A percentile compares a stretch with the other conserved stretches of the same genome.
These are phyloP conservation scores for Hyphopichia homilentoma DNA, from an alignment of 805 yeast genomes.

Conservation along the genomic window DNA sequence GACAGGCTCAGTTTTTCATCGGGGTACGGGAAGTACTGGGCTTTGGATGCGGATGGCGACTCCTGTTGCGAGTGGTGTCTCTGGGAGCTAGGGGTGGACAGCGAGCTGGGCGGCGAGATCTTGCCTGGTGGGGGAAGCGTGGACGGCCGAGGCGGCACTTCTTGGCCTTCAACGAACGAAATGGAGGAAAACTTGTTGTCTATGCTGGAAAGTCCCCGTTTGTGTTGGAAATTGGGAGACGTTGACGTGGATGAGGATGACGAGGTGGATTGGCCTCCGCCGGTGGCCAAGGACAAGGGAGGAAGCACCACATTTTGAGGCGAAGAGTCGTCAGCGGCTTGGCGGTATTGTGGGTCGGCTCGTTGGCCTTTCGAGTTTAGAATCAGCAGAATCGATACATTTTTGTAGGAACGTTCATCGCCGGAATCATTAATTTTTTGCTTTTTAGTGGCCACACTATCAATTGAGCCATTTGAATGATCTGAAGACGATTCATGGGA, in stretches of 20 bases:
- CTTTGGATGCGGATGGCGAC: background rate
- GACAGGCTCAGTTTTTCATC: slow-evolving; percentile 4
- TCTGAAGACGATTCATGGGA: background rate
- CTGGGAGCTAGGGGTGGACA: background rate
- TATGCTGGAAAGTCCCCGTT: background rate
- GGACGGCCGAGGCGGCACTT: background rate
- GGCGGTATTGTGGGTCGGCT: too few species aligned
- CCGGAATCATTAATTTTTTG: background rate
- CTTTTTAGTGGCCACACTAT: background rate
- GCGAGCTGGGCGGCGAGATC: background rate
- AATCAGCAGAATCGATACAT: slow-evolving; percentile 13
- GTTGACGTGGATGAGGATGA: too few species aligned
- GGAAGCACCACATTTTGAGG: too few species aligned
- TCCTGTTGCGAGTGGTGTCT: background rate
- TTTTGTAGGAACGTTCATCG: slow-evolving; percentile 7
- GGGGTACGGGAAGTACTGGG: background rate
- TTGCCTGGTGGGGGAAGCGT: background rate
- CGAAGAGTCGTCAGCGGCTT: too few species aligned
- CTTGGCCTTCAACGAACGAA: slow-evolving; percentile 1
- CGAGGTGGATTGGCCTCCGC: too few species aligned
- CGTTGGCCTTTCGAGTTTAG: slow-evolving; percentile 7
- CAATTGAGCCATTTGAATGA: background rate
- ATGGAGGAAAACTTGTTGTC: slow-evolving; percentile 1
- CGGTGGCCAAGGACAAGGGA: too few species aligned
- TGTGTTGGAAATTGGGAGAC: background rate